A percentile compares a stretch with the other conserved stretches of the same genome.
phyloP scores from a whole-genome alignment of 495 filamentous ascomycete genomes.

The Letharia columbiana region DNA sequence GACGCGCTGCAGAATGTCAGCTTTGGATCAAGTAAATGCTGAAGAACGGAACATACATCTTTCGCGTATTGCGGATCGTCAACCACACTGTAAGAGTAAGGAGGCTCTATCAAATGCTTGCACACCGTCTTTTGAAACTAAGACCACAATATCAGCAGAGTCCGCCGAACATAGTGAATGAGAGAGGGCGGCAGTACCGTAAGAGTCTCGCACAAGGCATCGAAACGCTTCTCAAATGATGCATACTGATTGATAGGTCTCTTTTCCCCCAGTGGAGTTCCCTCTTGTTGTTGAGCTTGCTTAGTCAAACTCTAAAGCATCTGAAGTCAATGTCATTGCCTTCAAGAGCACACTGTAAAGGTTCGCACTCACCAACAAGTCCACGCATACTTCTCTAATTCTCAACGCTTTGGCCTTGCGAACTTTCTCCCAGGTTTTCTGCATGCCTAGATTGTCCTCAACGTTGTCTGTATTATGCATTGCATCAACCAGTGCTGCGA shows the following conservation, averaged over 20 bases:
- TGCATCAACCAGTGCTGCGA: conserved; percentile 6
- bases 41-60: conserved; percentile 11
- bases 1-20: conserved; percentile 14
- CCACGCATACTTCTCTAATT: conserved; percentile 23
- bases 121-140: conserved; percentile 33
- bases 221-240: neutral
- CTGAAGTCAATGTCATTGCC: neutral
- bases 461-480: conserved; percentile 25
- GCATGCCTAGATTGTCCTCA: conserved; percentile 32
- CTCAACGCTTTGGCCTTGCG: conserved; percentile 15
- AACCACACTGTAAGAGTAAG: conserved; percentile 29
- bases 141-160: neutral
- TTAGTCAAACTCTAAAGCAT: neutral
- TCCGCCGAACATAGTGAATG: neutral
- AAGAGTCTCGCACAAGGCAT: neutral
- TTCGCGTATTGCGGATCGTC: conserved; percentile 30
- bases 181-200: neutral
- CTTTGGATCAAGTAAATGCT: neutral
- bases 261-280: neutral
- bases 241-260: neutral
- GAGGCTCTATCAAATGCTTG: conserved; percentile 34
- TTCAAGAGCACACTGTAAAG: neutral
- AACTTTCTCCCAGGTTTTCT: conserved; percentile 26
- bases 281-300: neutral
- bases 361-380: conserved; percentile 25